A percentile compares a stretch with the other conserved stretches of the same genome.
These are phyloP conservation scores for Lathyrus tuberosus DNA, from an alignment of 306 rosid genomes.

Conservation along the genomic window DNA sequence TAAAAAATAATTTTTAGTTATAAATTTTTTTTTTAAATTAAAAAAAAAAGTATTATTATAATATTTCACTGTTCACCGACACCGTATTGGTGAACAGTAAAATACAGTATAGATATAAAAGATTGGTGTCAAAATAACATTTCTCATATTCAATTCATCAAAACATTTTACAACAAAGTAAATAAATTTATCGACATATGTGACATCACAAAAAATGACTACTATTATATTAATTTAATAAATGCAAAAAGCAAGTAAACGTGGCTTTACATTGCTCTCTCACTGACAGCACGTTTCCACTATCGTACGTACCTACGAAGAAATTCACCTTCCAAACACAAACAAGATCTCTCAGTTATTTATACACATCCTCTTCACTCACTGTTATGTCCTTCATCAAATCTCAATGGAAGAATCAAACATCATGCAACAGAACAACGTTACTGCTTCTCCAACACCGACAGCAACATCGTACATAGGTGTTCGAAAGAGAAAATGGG, in stretches of 20 bases:
- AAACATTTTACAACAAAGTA: too few species aligned
- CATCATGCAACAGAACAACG: constrained; percentile 26
- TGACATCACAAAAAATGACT: neutral
- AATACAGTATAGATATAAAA: too few species aligned
- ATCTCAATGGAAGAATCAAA: constrained; percentile 35
- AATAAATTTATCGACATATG: neutral
- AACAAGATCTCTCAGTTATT: neutral
- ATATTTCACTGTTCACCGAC: too few species aligned
- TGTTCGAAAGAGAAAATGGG: constrained; percentile 90
- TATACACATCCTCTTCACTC: neutral
- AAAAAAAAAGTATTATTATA: too few species aligned
- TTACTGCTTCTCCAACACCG: constrained; percentile 1
- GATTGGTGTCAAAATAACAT: too few species aligned
- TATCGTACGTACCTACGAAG: constrained; percentile 53
- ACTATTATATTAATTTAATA: neutral
- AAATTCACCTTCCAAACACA: constrained; percentile 42
- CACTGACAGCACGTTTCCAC: constrained; percentile 72
- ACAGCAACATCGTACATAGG: constrained; percentile 50
- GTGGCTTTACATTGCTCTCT: constrained; percentile 35
- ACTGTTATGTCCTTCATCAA: neutral
- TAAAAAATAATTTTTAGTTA: too few species aligned
- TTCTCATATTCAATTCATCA: neutral
- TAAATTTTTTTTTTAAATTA: too few species aligned
- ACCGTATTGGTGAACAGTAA: too few species aligned
- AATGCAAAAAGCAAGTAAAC: constrained; percentile 23